Base-by-base conservation (phyloP, 768 basidiomycete species). In the Fistulinella prunicolor region DNA sequence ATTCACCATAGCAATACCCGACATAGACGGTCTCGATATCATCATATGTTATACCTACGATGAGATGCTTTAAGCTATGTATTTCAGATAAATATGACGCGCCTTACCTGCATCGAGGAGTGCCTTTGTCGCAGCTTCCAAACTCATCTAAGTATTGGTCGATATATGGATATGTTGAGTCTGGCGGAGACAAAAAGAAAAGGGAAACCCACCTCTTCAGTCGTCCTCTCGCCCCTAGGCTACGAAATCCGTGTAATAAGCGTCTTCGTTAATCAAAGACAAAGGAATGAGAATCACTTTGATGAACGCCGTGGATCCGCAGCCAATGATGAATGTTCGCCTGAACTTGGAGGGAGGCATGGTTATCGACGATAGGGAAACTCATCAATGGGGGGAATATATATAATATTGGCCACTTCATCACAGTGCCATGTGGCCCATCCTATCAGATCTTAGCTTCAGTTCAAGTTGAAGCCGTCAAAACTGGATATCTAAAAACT, bases 51-150 rank as follows among this genome's bases (percentile, higher is more conserved):
- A 92, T 79, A 13, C 89, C 89, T 86, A 9, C 19, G 34, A 56
- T n/a, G 6, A 10, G 60, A 16, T 14, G 1, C 16, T 28, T 42
- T 42, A 36, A 30, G 79, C 14, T 8, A 7, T 21, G 13, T 9
- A 9, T 3, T 20, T 6, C 1, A 13, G 24, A 17, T 7, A 36
- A 19, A 12, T 3, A 20, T 24, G 26, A 30, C 1, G 9, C 19
- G 36, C 17, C 67, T n/a, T 19, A 82, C 86, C 86, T 54, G 89
- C 88, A 60, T 93, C 90, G 20, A 92, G 77, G 14, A 92, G 73
- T 0, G 89, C 89, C 55, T 94, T 92, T 1, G 86, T 89, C 2
- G 85, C 80, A 3, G 89, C 90, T 64, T 92, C 90, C 40, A 37
- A 19, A 20, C 42, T 37, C 47, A 46, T 46, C 42, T 36, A 36